Evolutionary conservation across 2,329 filamentous ascomycete genomes (phyloP).

Genomic region (Diaporthe helianthi): DNA sequence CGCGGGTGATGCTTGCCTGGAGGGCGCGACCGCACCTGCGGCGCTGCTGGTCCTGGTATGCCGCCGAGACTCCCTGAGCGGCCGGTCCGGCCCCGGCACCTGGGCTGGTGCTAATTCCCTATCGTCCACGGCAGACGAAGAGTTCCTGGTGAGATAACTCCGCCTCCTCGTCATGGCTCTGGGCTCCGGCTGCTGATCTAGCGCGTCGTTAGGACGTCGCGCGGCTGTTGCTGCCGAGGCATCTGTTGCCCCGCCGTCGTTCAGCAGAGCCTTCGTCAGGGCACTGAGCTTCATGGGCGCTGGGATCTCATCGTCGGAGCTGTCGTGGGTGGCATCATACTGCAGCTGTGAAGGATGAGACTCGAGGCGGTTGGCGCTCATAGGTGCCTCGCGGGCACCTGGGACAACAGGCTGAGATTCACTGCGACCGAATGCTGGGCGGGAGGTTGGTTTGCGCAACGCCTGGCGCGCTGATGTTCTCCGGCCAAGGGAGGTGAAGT

Average conservation of each 20-base stretch:
- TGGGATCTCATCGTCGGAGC: constrained; percentile 92
- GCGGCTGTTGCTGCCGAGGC: constrained; percentile 46
- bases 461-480: constrained; percentile 65
- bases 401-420: constrained; percentile 52
- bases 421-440: constrained; percentile 52
- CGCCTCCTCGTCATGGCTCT: constrained; percentile 58
- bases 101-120: constrained; percentile 36
- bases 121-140: constrained; percentile 51
- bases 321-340: constrained; percentile 71
- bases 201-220: constrained; percentile 41
- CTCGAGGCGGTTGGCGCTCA: constrained; percentile 37
- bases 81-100: constrained; percentile 33
- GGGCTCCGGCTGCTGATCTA: constrained; percentile 45
- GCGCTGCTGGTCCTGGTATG: constrained; percentile 57
- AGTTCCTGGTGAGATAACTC: constrained; percentile 55
- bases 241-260: constrained; percentile 61
- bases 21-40: constrained; percentile 46
- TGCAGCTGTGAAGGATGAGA: constrained; percentile 50
- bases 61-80: constrained; percentile 45
- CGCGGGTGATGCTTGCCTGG: constrained; percentile 52
- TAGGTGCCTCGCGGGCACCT: constrained; percentile 31
- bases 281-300: constrained; percentile 94
- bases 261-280: constrained; percentile 84
- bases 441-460: constrained; percentile 57
- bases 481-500: constrained; percentile 54